Evolutionary conservation across 176 grass and related monocot genomes (phyloP).

Genomic region (Aegilops sharonensis): DNA sequence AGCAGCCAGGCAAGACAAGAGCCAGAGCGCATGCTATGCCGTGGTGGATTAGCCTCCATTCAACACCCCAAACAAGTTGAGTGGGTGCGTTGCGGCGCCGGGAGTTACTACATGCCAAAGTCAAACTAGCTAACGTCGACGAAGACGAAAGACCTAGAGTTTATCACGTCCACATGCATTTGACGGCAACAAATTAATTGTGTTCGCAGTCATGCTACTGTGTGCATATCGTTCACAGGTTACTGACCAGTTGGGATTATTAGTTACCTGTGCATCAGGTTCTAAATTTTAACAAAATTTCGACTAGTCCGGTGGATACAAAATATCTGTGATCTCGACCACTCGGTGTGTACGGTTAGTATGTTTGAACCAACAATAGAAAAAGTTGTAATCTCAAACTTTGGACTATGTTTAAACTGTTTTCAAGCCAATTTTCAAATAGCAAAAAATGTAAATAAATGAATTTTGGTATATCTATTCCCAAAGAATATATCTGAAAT

Average conservation of each 20-base stretch:
- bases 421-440: neutral
- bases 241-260: no score
- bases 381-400: neutral
- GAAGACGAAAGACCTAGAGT: neutral
- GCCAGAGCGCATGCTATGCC: neutral
- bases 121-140: neutral
- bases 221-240: neutral
- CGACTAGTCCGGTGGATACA: no score
- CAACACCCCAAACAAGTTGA: no score
- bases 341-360: no score
- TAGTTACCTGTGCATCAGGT: no score
- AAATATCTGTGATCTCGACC: no score
- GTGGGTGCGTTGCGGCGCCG: neutral
- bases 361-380: no score
- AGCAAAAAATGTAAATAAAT: neutral
- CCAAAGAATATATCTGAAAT: no score
- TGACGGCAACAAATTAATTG: neutral
- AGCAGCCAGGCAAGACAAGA: neutral
- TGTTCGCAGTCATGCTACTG: neutral
- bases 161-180: neutral
- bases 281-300: no score
- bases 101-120: neutral
- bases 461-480: neutral
- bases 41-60: neutral
- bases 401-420: neutral